Conservation (phyloP, 257 asterid species). For the Agastache rugosa region DNA sequence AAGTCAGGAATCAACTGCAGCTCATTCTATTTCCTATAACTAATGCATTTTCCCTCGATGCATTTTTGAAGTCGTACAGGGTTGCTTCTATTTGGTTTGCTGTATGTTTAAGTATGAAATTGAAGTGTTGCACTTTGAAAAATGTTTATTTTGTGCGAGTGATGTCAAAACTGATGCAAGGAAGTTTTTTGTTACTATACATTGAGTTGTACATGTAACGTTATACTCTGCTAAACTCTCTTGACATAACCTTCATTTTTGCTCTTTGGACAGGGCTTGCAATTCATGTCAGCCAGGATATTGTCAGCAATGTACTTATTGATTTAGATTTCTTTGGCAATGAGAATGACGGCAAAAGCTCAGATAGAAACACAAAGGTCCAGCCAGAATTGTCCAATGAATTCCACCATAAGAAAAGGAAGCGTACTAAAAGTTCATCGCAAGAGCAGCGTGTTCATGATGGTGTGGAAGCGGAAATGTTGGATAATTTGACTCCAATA, state of each 20-base stretch:
- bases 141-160: not conserved
- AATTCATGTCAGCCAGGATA: slow-evolving; percentile 56
- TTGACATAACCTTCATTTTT: slow-evolving; percentile 11
- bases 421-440: slow-evolving; percentile 52
- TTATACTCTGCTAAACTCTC: slow-evolving; percentile 17
- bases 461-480: slow-evolving; percentile 48
- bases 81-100: slow-evolving; percentile 4
- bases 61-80: slow-evolving; percentile 7
- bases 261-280: slow-evolving; percentile 62
- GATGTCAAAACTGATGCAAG: not conserved
- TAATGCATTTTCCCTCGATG: not conserved
- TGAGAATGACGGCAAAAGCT: slow-evolving; percentile 44
- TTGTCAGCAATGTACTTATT: slow-evolving; percentile 56
- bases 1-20: slow-evolving; percentile 7
- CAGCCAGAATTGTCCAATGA: slow-evolving; percentile 41
- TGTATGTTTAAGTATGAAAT: not conserved
- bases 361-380: slow-evolving; percentile 44
- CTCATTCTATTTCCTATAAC: not conserved
- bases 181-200: not conserved
- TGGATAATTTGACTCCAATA: slow-evolving; percentile 47
- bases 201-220: not conserved
- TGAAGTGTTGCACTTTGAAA: not conserved
- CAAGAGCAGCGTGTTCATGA: slow-evolving; percentile 53
- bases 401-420: slow-evolving; percentile 71
- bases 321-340: slow-evolving; percentile 59